phyloP scores from a whole-genome alignment of 805 yeast species.

The Kuraishia borneana region DNA sequence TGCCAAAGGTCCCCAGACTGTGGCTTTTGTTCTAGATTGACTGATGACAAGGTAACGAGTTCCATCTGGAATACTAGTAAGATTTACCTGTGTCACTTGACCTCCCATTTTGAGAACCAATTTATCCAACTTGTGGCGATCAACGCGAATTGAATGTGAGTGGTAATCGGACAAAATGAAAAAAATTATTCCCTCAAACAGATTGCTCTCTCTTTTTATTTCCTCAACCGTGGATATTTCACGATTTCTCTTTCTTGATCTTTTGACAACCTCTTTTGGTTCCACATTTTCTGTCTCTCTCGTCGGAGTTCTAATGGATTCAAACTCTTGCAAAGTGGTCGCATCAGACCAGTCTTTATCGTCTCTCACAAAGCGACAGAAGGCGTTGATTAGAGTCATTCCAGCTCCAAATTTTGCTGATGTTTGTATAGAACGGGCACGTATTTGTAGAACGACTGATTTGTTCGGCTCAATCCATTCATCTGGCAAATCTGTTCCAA shows the following conservation, averaged over 20 bases:
- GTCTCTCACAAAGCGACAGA: constrained; percentile 52
- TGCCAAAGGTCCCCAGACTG: constrained; percentile 20
- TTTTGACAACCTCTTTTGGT: too few relatives aligned
- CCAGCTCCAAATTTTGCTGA: constrained; percentile 47
- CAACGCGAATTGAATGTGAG: constrained; percentile 12
- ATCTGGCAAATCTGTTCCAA: constrained; percentile 53
- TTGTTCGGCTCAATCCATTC: constrained; percentile 74
- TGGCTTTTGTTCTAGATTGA: constrained; percentile 25
- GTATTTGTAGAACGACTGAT: constrained; percentile 72
- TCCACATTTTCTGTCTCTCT: background rate
- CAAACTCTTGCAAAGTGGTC: constrained; percentile 44
- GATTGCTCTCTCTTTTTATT: constrained; percentile 9
- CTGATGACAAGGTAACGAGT: constrained; percentile 21
- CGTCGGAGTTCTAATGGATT: constrained; percentile 6
- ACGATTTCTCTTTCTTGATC: constrained; percentile 2
- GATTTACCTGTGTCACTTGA: constrained; percentile 23
- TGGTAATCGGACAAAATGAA: constrained; percentile 41
- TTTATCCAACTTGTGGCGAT: constrained; percentile 22
- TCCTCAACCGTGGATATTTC: constrained; percentile 1
- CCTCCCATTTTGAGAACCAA: constrained; percentile 43
- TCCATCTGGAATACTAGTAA: constrained; percentile 6
- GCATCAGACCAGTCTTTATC: constrained; percentile 57
- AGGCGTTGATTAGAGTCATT: constrained; percentile 65
- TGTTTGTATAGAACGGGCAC: constrained; percentile 61
- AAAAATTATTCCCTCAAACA: constrained; percentile 37